A percentile compares a stretch with the other conserved stretches of the same genome.
Conservation (phyloP, 1,284 basidiomycete species). For the Trametes sp. region DNA sequence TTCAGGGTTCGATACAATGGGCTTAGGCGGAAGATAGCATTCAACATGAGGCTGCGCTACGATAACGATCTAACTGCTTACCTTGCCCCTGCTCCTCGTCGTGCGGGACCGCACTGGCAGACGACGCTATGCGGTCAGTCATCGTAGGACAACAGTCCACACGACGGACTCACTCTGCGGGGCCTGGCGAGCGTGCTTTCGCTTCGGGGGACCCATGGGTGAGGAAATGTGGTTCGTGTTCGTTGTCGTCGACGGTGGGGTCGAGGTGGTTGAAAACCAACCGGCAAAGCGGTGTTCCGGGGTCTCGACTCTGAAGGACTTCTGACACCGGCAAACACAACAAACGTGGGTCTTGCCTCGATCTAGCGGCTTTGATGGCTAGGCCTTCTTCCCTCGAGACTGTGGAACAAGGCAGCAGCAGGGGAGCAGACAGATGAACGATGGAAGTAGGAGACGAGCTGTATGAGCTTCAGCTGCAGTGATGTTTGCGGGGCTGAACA, state of each 20-base stretch:
- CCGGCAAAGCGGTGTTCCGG: constrained; percentile 34
- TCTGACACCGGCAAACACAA: constrained; percentile 35
- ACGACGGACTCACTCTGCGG: constrained; percentile 42
- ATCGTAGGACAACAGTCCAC: constrained; percentile 15
- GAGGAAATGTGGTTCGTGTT: constrained; percentile 15
- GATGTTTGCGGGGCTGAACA: not conserved
- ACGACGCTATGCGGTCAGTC: constrained; percentile 32
- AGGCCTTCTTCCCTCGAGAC: too few relatives aligned
- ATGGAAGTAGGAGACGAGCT: constrained; percentile 10
- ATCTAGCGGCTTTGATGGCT: not conserved
- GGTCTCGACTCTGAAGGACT: constrained; percentile 34
- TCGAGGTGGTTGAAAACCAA: constrained; percentile 31
- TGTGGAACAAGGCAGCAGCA: too few relatives aligned
- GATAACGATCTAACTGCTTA: constrained; percentile 40
- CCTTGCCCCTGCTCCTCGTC: constrained; percentile 67
- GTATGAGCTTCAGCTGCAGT: not conserved
- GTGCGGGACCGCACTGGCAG: constrained; percentile 66
- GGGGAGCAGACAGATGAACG: too few relatives aligned
- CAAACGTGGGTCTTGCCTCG: constrained; percentile 13
- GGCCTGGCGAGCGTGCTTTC: constrained; percentile 41
- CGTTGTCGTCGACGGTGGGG: constrained; percentile 21
- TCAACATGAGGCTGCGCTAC: constrained; percentile 27
- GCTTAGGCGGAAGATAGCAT: constrained; percentile 50
- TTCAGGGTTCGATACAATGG: constrained; percentile 57
- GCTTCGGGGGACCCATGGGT: constrained; percentile 41